Evolutionary conservation across 2,329 filamentous ascomycete genomes (phyloP).

Genomic region (Diaporthe velutina): DNA sequence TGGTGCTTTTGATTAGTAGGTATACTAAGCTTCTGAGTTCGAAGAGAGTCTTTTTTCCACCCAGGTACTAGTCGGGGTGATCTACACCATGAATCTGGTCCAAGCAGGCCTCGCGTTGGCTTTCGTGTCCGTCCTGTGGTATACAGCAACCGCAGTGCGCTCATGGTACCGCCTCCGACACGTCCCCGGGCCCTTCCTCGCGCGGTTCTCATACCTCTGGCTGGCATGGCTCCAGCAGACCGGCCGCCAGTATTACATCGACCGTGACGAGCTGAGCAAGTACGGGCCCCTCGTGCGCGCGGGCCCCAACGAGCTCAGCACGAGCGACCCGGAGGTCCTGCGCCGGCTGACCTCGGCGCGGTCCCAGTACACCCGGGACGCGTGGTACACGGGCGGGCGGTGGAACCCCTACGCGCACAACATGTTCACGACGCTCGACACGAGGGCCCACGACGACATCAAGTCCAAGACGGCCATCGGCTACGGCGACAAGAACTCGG

Average conservation of each 20-base stretch:
- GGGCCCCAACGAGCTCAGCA: conserved; percentile 53
- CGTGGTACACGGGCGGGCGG: conserved; percentile 16
- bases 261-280: conserved; percentile 42
- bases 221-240: conserved; percentile 41
- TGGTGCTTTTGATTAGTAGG: not conserved
- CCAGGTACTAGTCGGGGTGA: not conserved
- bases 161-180: conserved; percentile 42
- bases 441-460: conserved; percentile 46
- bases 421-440: conserved; percentile 39
- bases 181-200: conserved; percentile 46
- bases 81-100: not conserved
- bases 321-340: conserved; percentile 49
- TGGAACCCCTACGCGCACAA: conserved; percentile 16
- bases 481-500: conserved; percentile 41
- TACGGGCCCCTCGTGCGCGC: conserved; percentile 50
- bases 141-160: not conserved
- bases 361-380: conserved; percentile 45
- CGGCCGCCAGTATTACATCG: conserved; percentile 44
- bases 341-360: conserved; percentile 47
- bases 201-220: conserved; percentile 51
- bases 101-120: not conserved
- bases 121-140: not conserved
- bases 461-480: conserved; percentile 47
- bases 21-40: not conserved
- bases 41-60: no score